Evolutionary conservation across 805 yeast genomes (phyloP).

Genomic region (Pichia insulana): DNA sequence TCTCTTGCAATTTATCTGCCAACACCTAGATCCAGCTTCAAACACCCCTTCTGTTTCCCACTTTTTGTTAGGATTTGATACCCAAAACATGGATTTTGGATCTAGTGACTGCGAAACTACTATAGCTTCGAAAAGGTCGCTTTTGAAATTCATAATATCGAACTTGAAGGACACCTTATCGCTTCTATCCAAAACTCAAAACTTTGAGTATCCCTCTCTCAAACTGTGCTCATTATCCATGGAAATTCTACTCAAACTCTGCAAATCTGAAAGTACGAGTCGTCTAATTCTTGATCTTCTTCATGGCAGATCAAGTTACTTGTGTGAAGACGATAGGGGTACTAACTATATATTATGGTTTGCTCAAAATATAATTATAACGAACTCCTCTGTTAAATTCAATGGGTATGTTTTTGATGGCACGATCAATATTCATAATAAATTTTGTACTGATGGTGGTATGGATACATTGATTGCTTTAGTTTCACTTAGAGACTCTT

Average conservation of each 20-base stretch:
- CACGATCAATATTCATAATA: slow-evolving; percentile 29
- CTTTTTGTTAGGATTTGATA: slow-evolving; percentile 67
- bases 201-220: slow-evolving; percentile 46
- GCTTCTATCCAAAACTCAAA: slow-evolving; percentile 28
- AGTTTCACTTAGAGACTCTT: slow-evolving; percentile 48
- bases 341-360: slow-evolving; percentile 43
- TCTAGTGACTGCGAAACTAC: slow-evolving; percentile 34
- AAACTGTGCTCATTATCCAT: slow-evolving; percentile 49
- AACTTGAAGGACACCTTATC: slow-evolving; percentile 41
- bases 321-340: slow-evolving; percentile 6
- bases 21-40: slow-evolving; percentile 32
- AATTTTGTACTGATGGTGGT: slow-evolving; percentile 30
- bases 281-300: slow-evolving; percentile 41
- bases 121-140: slow-evolving; percentile 43
- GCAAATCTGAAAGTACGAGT: slow-evolving; percentile 50
- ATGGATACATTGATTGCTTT: slow-evolving; percentile 53
- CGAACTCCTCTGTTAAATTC: slow-evolving; percentile 52
- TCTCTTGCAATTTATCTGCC: slow-evolving; percentile 49
- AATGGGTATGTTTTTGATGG: slow-evolving; percentile 36
- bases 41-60: slow-evolving; percentile 52
- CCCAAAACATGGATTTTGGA: slow-evolving; percentile 40
- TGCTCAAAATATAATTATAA: slow-evolving; percentile 43
- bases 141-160: slow-evolving; percentile 45
- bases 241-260: slow-evolving; percentile 54
- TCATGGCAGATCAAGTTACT: slow-evolving; percentile 24